Base-by-base conservation (phyloP, 106 monocot genomes). In the Allium cepa region DNA sequence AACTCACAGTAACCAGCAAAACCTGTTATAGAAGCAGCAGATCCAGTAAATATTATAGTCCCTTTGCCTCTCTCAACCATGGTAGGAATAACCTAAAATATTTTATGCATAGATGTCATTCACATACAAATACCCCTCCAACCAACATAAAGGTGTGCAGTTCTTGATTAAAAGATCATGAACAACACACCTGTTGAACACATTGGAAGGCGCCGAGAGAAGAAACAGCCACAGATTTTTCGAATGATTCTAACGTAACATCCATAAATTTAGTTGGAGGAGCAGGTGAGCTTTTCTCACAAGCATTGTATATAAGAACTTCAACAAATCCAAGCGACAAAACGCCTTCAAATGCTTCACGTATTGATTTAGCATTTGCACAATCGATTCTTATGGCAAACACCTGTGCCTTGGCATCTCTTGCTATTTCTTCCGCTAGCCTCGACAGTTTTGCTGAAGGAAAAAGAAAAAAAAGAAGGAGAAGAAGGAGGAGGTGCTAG, bases 361-460 rank as follows among this genome's bases (percentile, higher is more conserved):
- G 73, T 45, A 89, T 82, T 8, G 85, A 89, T 72, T 77, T 71
- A 49, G 82, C 65, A 63, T 81, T 77, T 9, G 82, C 22, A 74
- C 88, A 89, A 69, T 89, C 88, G 68, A 89, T 82, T 11, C 85
- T 66, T 65, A 89, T 85, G 16, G 88, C 88, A 56, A 89, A 89
- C 49, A 89, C 88, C 52, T 85, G 88, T 13, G 82, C 81, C 69
- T 82, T 89, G 11, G 85, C 88, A 65, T 85, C 80, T 12, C 77
- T 26, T 3, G 88, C 88, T 8, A 89, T 82, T 77, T 85, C 88
- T 8, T 89, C 88, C 27, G 88, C 88, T 47, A 79, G 75, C 46
- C 60, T 59, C 12, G 88, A 89, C 47, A 89, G 63, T 65, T 82
- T 82, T 9, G 49, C 88, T 88, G 78, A 58, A 68, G 26, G 10